phyloP scores from a whole-genome alignment of 352 stramenopile species.

The Phytophthora pseudosyringae region DNA sequence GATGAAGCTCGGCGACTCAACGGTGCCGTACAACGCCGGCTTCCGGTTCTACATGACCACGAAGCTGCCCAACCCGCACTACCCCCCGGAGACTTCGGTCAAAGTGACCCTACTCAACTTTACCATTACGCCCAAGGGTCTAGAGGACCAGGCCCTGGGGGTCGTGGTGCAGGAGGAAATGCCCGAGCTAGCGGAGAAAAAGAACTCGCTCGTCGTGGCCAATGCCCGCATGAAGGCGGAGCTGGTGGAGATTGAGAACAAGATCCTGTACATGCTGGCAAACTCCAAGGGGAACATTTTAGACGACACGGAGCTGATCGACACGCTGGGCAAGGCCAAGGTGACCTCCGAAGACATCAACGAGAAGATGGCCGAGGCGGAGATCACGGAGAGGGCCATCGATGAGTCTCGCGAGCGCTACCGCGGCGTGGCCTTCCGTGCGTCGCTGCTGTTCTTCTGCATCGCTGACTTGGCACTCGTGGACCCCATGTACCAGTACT shows the following conservation, averaged over 20 bases:
- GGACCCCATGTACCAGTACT: conserved; percentile 96
- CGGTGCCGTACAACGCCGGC: conserved; percentile 89
- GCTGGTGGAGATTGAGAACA: conserved; percentile 94
- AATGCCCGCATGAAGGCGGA: conserved; percentile 94
- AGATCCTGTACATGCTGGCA: conserved; percentile 93
- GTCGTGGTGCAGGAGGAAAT: conserved; percentile 95
- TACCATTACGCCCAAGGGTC: conserved; percentile 90
- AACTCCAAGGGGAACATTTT: conserved; percentile 95
- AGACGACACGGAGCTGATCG: conserved; percentile 93
- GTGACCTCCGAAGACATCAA: conserved; percentile 94
- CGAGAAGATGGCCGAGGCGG: conserved; percentile 92
- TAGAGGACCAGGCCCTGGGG: conserved; percentile 92
- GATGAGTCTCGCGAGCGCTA: conserved; percentile 92
- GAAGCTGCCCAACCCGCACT: conserved; percentile 94
- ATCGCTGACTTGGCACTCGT: conserved; percentile 91
- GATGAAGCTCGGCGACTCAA: conserved; percentile 93
- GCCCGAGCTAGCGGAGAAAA: conserved; percentile 94
- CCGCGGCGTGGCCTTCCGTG: conserved; percentile 88
- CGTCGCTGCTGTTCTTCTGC: conserved; percentile 93
- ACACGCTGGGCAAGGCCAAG: conserved; percentile 92
- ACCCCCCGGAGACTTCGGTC: conserved; percentile 92
- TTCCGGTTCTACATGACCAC: conserved; percentile 96
- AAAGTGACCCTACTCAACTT: conserved; percentile 95
- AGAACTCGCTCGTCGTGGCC: conserved; percentile 92
- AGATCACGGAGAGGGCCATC: conserved; percentile 93